A percentile compares a stretch with the other conserved stretches of the same genome.
Conservation (phyloP, 2,329 filamentous ascomycete genomes). For the Pyrenophora seminiperda region DNA sequence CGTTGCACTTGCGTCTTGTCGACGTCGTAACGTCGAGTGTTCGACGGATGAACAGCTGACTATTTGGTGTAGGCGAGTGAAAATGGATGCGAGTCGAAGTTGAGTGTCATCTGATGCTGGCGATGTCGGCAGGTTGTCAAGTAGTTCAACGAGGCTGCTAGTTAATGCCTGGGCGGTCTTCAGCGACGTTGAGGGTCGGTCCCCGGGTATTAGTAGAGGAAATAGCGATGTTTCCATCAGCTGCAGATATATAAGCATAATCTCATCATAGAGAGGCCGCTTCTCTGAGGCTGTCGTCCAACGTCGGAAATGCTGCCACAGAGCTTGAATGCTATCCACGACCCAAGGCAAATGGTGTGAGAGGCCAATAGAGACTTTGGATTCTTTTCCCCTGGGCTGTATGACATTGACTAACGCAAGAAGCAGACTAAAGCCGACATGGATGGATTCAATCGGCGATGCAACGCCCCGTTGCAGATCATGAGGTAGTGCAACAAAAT, state of each 20-base stretch:
- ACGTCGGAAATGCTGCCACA: slow-evolving; percentile 35
- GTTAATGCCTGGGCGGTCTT: slow-evolving; percentile 31
- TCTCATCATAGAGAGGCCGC: slow-evolving; percentile 24
- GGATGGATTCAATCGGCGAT: slow-evolving; percentile 31
- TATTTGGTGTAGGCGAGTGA: slow-evolving; percentile 25
- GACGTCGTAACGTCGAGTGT: neutral
- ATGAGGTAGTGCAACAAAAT: slow-evolving; percentile 50
- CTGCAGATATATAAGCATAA: slow-evolving; percentile 30
- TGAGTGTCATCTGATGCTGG: slow-evolving; percentile 31
- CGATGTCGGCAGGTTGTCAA: slow-evolving; percentile 21
- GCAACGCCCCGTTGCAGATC: slow-evolving; percentile 44
- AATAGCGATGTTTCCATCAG: slow-evolving; percentile 26
- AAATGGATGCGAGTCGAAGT: slow-evolving; percentile 28
- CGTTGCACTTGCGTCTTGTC: slow-evolving; percentile 5
- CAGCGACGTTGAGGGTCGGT: slow-evolving; percentile 17
- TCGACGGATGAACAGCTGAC: slow-evolving; percentile 5
- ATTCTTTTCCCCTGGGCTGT: neutral
- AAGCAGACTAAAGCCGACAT: slow-evolving; percentile 36
- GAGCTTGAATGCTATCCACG: slow-evolving; percentile 26
- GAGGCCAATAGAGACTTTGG: slow-evolving; percentile 4
- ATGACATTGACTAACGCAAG: slow-evolving; percentile 20
- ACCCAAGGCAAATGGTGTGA: slow-evolving; percentile 34
- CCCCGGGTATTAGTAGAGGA: slow-evolving; percentile 1
- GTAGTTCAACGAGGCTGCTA: slow-evolving; percentile 24
- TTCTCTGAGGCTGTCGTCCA: slow-evolving; percentile 24